Evolutionary conservation across 2,329 filamentous ascomycete species (phyloP), one percentile per base, ranked within the genome.

Genomic region (Penicillium sp.): DNA sequence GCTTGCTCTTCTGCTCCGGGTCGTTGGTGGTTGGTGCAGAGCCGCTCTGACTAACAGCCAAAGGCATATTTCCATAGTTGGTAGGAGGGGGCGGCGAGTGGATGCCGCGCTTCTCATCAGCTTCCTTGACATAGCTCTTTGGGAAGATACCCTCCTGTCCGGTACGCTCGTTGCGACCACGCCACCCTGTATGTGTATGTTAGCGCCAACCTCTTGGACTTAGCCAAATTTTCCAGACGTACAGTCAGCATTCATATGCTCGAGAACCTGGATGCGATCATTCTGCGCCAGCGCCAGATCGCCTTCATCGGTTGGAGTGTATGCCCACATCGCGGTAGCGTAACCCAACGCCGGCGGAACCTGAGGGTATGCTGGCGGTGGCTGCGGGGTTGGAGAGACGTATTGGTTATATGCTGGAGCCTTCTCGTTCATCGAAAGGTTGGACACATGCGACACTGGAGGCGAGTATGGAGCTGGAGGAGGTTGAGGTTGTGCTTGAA

Each of bases 191-290:
- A 62, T 50, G 55, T 25, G 22, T 55, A 48, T 42, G 57, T 70
- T 61, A 72, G 62, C 45, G 47, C 37, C 12, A 20, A 20, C 25
- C 17, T 34, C 17, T 22, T 41, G 55, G 22, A 34, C 17, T 6
- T 4, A 25, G 20, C 11, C 11, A 4, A 22, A 22, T 11, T 10
- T 48, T 25, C 25, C 28, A 39, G 54, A 69, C 78, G 43, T 78
- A 81, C 94, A 98, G 78, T 98, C 93, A 63, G 88, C 87, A 78
- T 98, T 98, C 89, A 96, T 95, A 81, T 96, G 93, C 78, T 96
- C 91, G 66, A 87, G 86, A 22, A 98, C 90, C 60, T 86, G 84
- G 67, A 98, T 83, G 64, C 84, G 83, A 79, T 98, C 94, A 72
- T 93, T 89, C 62, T 89, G 88, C 72, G 91, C 86, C 60, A 98